Conservation (phyloP, 768 basidiomycete species). For the Suillus spraguei region DNA sequence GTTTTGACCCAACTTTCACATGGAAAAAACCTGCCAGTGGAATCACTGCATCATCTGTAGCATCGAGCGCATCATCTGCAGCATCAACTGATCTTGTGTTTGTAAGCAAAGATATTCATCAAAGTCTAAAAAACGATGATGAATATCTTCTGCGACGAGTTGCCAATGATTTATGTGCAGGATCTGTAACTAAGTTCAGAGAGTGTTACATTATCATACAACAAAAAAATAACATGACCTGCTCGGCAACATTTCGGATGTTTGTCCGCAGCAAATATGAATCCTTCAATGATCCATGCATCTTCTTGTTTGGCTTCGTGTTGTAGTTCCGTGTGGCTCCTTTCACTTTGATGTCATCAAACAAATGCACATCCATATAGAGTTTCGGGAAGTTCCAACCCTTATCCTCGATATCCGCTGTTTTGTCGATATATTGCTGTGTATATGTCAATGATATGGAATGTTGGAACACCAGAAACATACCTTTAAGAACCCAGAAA, state of each 20-base stretch:
- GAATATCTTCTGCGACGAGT: background rate
- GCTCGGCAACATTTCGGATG: constrained; percentile 34
- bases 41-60: background rate
- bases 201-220: background rate
- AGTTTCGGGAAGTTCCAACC: constrained; percentile 37
- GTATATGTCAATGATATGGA: too few species aligned
- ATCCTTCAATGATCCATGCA: constrained; percentile 29
- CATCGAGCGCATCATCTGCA: too few species aligned
- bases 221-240: constrained; percentile 25
- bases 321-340: constrained; percentile 35
- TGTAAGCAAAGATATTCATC: background rate
- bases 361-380: constrained; percentile 33
- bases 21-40: constrained; percentile 8
- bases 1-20: constrained; percentile 9
- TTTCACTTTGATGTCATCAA: constrained; percentile 34
- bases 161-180: background rate
- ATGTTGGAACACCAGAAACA: background rate
- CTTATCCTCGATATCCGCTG: constrained; percentile 10
- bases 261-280: constrained; percentile 33
- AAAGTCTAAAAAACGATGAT: background rate
- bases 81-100: background rate
- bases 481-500: constrained; percentile 26
- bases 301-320: constrained; percentile 35
- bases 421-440: constrained; percentile 8
- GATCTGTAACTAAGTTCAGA: constrained; percentile 1